These are phyloP conservation scores for Retiboletus flavoniger DNA, from an alignment of 1,284 basidiomycete genomes.

Conservation along the genomic window DNA sequence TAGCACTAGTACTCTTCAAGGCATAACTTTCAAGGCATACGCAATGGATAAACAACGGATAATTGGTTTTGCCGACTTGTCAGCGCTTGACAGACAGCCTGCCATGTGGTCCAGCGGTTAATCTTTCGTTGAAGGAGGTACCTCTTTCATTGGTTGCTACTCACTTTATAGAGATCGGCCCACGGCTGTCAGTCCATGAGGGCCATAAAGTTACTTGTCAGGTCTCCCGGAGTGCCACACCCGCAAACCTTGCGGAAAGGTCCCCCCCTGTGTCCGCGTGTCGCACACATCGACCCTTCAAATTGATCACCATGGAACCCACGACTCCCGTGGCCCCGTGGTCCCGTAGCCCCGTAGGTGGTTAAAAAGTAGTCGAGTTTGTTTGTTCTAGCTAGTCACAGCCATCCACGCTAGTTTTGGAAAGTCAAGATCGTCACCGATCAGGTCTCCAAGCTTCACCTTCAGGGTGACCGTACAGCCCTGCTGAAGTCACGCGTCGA, in stretches of 20 bases:
- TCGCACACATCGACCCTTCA: slow-evolving; percentile 19
- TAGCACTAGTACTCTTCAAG: too few relatives aligned
- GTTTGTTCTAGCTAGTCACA: slow-evolving; percentile 4
- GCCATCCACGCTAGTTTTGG: slow-evolving; percentile 7
- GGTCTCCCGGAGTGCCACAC: slow-evolving; percentile 5
- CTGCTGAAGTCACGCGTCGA: slow-evolving; percentile 19
- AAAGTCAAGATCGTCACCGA: slow-evolving; percentile 23
- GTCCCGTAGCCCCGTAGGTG: not conserved
- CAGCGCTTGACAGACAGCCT: slow-evolving; percentile 1
- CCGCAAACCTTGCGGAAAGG: not conserved
- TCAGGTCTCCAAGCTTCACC: slow-evolving; percentile 5
- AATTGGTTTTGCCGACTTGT: slow-evolving; percentile 8
- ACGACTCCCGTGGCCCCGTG: slow-evolving; percentile 21
- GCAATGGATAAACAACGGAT: not conserved
- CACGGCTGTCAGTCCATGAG: slow-evolving; percentile 16
- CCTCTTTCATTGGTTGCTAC: slow-evolving; percentile 2
- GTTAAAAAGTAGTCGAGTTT: slow-evolving; percentile 7
- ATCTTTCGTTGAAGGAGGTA: not conserved
- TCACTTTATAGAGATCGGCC: not conserved
- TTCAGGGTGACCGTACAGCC: slow-evolving; percentile 15
- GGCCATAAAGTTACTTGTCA: slow-evolving; percentile 10
- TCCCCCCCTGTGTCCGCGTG: slow-evolving; percentile 7
- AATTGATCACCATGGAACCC: slow-evolving; percentile 28
- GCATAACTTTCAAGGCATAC: not conserved
- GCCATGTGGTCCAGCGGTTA: slow-evolving; percentile 1